Evolutionary conservation across 768 basidiomycete genomes (phyloP).

Genomic region (Russula ochroleuca): DNA sequence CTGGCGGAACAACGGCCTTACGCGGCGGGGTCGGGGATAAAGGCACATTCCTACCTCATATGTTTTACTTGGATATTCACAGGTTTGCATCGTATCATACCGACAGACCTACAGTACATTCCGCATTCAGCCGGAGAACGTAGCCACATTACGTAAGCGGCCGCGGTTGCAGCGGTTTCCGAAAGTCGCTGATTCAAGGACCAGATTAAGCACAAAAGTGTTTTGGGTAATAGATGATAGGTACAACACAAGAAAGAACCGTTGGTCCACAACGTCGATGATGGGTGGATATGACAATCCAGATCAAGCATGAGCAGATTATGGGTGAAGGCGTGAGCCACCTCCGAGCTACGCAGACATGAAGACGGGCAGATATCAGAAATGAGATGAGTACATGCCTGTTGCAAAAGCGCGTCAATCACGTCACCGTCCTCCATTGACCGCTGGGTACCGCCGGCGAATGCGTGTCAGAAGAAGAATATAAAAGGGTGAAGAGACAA

Average conservation of each 20-base stretch:
- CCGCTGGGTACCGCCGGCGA: not conserved
- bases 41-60: not conserved
- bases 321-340: not conserved
- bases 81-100: not conserved
- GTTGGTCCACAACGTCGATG: slow-evolving; percentile 2
- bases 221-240: slow-evolving; percentile 13
- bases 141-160: not conserved
- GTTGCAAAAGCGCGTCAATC: slow-evolving; percentile 26
- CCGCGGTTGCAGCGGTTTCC: not conserved
- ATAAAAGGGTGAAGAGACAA: not conserved
- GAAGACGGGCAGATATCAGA: not conserved
- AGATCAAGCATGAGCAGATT: not conserved
- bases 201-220: slow-evolving; percentile 1
- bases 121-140: too few relatives aligned
- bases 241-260: slow-evolving; percentile 14
- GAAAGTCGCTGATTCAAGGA: not conserved
- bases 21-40: not conserved
- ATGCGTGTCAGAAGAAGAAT: slow-evolving; percentile 6
- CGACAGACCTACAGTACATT: not conserved
- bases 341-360: slow-evolving; percentile 15
- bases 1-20: not conserved
- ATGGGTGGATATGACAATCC: not conserved
- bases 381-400: slow-evolving; percentile 8
- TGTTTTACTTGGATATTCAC: not conserved
- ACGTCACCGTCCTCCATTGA: slow-evolving; percentile 26